Percentiles rank a stretch among this genome's conserved stretches.
These are phyloP conservation scores for Coemansia sp. DNA, from an alignment of 192 early-diverging fungal genomes.

Conservation along the genomic window DNA sequence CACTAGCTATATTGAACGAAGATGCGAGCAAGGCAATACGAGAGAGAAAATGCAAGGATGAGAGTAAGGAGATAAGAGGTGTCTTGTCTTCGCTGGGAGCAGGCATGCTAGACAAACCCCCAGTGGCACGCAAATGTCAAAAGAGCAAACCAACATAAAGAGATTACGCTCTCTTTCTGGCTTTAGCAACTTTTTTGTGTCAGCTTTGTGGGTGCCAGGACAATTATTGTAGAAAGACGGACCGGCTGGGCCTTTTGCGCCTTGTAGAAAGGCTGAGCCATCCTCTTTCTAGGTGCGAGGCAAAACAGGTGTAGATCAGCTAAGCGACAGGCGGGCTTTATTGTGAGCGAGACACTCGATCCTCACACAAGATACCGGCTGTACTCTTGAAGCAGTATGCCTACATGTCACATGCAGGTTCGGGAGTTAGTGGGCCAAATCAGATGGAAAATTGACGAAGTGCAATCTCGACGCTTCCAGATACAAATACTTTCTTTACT, in stretches of 20 bases:
- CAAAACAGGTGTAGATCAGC: not conserved
- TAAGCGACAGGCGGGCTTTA: not conserved
- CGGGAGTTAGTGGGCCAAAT: not conserved
- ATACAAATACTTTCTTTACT: not conserved
- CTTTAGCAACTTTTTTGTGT: not conserved
- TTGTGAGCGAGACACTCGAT: not conserved
- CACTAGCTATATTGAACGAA: not conserved
- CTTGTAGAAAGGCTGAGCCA: not conserved
- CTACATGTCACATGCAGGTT: constrained; percentile 10
- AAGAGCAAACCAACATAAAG: not conserved
- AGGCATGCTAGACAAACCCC: not conserved
- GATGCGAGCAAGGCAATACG: not conserved
- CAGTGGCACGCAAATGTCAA: not conserved
- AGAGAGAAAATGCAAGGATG: not conserved
- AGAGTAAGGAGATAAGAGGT: not conserved
- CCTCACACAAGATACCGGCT: constrained; percentile 25
- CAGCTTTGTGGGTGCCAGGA: not conserved
- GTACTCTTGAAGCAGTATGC: constrained; percentile 48
- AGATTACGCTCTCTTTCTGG: not conserved
- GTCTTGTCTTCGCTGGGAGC: not conserved
- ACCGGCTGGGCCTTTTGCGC: not conserved
- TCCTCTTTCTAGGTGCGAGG: constrained; percentile 1
- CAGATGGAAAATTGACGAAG: not conserved
- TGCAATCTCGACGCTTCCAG: too few species aligned
- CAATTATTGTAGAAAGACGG: not conserved